Percentiles rank a stretch among this genome's conserved stretches.
These are phyloP conservation scores for Tetradesmus lagerheimii DNA, from an alignment of 139 green algal species.

Conservation along the genomic window DNA sequence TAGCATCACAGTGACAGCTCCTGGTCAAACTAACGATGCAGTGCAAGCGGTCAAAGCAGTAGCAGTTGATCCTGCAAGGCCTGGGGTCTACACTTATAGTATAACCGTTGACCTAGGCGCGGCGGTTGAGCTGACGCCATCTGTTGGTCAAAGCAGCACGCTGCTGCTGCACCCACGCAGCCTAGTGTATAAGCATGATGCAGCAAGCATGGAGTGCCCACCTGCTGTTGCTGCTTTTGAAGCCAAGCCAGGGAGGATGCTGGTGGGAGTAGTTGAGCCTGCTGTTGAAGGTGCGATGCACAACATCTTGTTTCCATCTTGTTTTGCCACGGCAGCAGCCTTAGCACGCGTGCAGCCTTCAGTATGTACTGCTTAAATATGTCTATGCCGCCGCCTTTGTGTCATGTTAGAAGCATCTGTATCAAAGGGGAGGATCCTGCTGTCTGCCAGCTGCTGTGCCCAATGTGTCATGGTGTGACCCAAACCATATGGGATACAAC, in stretches of 20 bases:
- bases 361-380: too few relatives aligned
- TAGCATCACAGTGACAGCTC: background rate
- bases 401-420: too few relatives aligned
- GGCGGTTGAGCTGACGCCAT: conserved; percentile 23
- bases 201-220: background rate
- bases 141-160: background rate
- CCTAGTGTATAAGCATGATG: background rate
- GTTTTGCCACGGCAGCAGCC: background rate
- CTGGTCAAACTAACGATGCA: background rate
- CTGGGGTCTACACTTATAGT: background rate
- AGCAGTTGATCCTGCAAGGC: background rate
- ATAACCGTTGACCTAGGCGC: conserved; percentile 25
- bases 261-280: background rate
- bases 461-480: background rate
- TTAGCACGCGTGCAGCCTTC: background rate
- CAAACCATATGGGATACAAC: too few relatives aligned
- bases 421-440: too few relatives aligned
- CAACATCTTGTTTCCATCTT: background rate
- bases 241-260: background rate
- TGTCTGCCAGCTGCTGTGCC: background rate
- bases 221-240: background rate
- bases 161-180: conserved; percentile 24
- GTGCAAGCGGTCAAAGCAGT: background rate
- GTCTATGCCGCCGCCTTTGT: background rate
- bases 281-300: conserved; percentile 20